Base-by-base conservation (phyloP, 192 early-diverging fungal genomes). In the Backusella australiensis region DNA sequence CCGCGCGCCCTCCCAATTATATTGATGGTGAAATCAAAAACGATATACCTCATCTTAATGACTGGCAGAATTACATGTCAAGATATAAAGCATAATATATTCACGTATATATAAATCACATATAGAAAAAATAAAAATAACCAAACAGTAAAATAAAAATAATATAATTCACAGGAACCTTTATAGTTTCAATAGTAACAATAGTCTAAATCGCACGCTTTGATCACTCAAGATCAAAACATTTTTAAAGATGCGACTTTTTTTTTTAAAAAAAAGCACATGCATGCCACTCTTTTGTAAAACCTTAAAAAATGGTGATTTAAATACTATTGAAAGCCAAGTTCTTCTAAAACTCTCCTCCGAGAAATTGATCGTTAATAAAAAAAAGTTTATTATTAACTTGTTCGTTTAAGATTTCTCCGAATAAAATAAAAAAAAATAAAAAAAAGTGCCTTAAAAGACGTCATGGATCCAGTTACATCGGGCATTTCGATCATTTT, bases 21-120 rank as follows among this genome's bases (percentile, higher is more conserved):
- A 70, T 39, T 19, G 69, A 70, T 70, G 36, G 36, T 39, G 69
- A 70, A 9, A 70, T 70, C 21, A 70, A 63, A 26, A 63, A 63
- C 26, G 56, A 63, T 63, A 63, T 63, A 63, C 56, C 56, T 29
- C 56, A 63, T 63, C 26, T 63, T 26, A 63, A 63, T 12, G 56
- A 63, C 12, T 63, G 56, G 56, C 56, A 63, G 23, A 63, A 63
- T 63, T 63, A 63, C n/a, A 63, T 29, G 21, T 63, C 56, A 7
- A 63, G 56, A 63, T 63, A 63, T 12, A 63, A 63, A 63, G 21
- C 56, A 63, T 63, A 29, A 59, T 59, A 23, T 53, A 44, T 44
- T 32, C 32, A 44, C 5, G 19, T 49, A 49, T 44, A 44, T 44
- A 44, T 49, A 49, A n/a, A 49, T 6, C 15, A 44, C 42, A 49